Base-by-base conservation (phyloP, 352 stramenopile genomes). In the Globisporangium cystogenes region DNA sequence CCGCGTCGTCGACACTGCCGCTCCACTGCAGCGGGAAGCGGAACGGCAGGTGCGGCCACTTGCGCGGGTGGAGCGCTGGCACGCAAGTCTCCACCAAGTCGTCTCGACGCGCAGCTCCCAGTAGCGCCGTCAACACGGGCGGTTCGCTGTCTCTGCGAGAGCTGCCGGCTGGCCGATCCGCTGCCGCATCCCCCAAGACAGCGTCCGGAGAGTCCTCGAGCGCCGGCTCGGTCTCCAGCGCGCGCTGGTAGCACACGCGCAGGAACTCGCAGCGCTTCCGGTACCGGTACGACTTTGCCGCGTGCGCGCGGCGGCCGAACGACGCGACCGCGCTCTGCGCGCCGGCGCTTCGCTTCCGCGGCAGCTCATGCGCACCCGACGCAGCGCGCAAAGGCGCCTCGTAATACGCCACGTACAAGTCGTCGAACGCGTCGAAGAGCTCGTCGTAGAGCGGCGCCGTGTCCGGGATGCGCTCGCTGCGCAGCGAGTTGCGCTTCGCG, bases 31-130 rank as follows among this genome's bases (percentile, higher is more conserved):
- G 45, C 11, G 77, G 74, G 35, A 78, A 64, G 51, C 75, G 65
- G 50, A 68, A 77, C 20, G 80, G 77, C 14, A 91, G 46, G 56
- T 91, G 77, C 14, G 77, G 80, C 80, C 80, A 91, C 33, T 87
- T 81, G 20, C 77, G 60, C 29, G 80, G 80, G 24, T 76, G 56
- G 24, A 89, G 53, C 2, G 52, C 59, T 15, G 77, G 68, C 1
- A 79, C 58, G 1, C 64, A 68, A 8, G 71, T 76, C 44, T 86
- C 74, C 7, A 84, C 54, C 1, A 68, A 51, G 46, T 68, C 62
- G 26, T 76, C 70, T 35, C 72, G 74, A 41, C 70, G 64, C 20
- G 62, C 49, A 11, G 43, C 55, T 3, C 24, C 29, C 20, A 79
- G 27, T 45, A 79, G 46, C 8, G 57, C 41, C 12, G 55, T 27